A percentile compares a stretch with the other conserved stretches of the same genome.
These are phyloP conservation scores for Diaporthe sp. DNA, from an alignment of 2,329 filamentous ascomycete species.

Conservation along the genomic window DNA sequence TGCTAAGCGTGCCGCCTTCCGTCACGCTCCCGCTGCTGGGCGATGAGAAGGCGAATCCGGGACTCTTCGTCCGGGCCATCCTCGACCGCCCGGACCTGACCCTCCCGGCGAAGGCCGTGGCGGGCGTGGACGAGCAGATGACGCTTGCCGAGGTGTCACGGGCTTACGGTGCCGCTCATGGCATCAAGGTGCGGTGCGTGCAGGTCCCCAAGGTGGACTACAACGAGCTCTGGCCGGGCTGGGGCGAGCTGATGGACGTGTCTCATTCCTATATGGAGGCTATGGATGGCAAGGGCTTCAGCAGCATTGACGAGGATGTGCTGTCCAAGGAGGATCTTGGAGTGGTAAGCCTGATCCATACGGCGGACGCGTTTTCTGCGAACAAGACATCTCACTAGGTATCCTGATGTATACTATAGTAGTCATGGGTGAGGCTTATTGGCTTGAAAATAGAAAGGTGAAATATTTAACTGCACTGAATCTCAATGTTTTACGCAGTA, in stretches of 20 bases:
- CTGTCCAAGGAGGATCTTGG: slow-evolving; percentile 16
- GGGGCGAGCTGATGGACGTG: slow-evolving; percentile 21
- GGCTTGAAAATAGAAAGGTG: no score
- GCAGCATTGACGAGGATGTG: not conserved
- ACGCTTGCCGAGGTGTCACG: not conserved
- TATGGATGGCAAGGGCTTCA: slow-evolving; percentile 9
- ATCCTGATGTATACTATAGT: not conserved
- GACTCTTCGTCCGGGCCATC: slow-evolving; percentile 10
- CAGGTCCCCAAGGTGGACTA: slow-evolving; percentile 1
- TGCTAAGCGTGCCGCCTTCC: not conserved
- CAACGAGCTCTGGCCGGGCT: not conserved
- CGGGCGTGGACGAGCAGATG: slow-evolving; percentile 3
- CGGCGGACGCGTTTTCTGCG: not conserved
- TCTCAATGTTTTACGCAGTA: not conserved
- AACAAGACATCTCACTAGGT: not conserved
- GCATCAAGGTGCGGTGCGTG: not conserved
- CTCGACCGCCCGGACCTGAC: slow-evolving; percentile 10
- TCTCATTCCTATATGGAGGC: slow-evolving; percentile 9
- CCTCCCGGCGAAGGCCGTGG: slow-evolving; percentile 4
- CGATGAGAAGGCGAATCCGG: not conserved
- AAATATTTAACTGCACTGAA: not conserved
- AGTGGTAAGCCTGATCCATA: not conserved
- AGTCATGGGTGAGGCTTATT: not conserved
- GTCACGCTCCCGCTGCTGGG: not conserved
- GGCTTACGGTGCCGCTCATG: not conserved